phyloP scores from a whole-genome alignment of 305 asterid species.

The Stenogyne calaminthoides region DNA sequence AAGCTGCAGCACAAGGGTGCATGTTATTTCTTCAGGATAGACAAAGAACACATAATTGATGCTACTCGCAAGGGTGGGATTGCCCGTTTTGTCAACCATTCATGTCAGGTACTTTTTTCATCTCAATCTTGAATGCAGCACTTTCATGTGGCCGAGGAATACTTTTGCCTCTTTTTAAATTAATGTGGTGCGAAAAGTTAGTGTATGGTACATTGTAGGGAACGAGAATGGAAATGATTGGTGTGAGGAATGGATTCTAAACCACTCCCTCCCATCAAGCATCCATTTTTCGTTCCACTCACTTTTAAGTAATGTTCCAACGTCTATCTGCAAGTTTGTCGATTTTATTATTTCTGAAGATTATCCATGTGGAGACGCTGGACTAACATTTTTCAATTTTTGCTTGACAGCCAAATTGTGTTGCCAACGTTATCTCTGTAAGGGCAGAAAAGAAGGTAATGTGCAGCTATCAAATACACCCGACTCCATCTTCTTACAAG shows the following conservation, averaged over 20 bases:
- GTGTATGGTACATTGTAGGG: too few species aligned
- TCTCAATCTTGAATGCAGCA: background rate
- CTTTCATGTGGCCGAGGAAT: background rate
- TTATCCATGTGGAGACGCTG: background rate
- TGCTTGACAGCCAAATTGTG: constrained; percentile 65
- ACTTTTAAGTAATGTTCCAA: background rate
- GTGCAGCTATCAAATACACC: too few species aligned
- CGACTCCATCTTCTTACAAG: background rate
- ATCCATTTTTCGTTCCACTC: background rate
- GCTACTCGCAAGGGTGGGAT: constrained; percentile 82
- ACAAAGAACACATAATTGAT: constrained; percentile 65
- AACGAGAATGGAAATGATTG: too few species aligned
- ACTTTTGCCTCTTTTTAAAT: background rate
- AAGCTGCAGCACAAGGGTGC: constrained; percentile 69
- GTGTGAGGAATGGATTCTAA: too few species aligned
- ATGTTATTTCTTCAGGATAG: constrained; percentile 69
- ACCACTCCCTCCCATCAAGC: too few species aligned
- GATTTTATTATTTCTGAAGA: background rate
- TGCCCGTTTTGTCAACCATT: constrained; percentile 78
- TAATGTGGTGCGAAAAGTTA: too few species aligned
- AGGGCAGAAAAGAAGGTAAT: constrained; percentile 70
- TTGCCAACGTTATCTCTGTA: constrained; percentile 59
- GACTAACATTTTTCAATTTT: background rate
- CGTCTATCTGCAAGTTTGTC: background rate
- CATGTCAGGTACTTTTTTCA: constrained; percentile 50